Percentiles rank a stretch among this genome's conserved stretches.
phyloP scores from a whole-genome alignment of 495 filamentous ascomycete genomes.

The Chlorociboria aeruginascens region DNA sequence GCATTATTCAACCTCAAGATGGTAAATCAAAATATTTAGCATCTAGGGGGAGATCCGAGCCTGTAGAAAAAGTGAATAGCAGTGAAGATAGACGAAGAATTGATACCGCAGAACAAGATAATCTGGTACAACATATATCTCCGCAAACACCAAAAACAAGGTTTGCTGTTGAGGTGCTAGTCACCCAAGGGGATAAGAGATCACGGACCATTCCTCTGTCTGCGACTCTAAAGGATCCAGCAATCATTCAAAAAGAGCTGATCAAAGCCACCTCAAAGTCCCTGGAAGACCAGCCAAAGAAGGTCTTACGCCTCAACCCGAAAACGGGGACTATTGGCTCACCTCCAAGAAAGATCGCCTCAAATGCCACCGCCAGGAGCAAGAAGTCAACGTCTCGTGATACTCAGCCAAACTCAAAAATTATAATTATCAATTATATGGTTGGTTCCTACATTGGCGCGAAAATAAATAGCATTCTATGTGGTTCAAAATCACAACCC shows the following conservation, averaged over 20 bases:
- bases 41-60: too few species aligned
- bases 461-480: constrained; percentile 31
- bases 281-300: constrained; percentile 26
- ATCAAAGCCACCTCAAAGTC: neutral
- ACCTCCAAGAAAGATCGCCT: constrained; percentile 24
- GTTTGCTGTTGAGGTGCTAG: neutral
- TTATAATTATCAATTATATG: constrained; percentile 11
- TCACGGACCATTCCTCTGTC: neutral
- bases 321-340: constrained; percentile 44
- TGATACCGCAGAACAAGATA: too few species aligned
- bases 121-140: too few species aligned
- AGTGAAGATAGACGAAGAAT: too few species aligned
- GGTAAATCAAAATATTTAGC: too few species aligned
- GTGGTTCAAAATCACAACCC: constrained; percentile 6
- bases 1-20: too few species aligned
- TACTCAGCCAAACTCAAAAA: constrained; percentile 9
- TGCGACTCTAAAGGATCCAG: too few species aligned
- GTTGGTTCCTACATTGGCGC: constrained; percentile 22
- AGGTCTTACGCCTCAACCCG: constrained; percentile 34
- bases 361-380: neutral
- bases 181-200: neutral
- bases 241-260: neutral
- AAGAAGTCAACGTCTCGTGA: constrained; percentile 1
- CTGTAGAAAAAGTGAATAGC: too few species aligned
- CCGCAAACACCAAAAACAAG: neutral